These are phyloP conservation scores for Ogataea saltuana DNA, from an alignment of 805 yeast species.

Conservation along the genomic window DNA sequence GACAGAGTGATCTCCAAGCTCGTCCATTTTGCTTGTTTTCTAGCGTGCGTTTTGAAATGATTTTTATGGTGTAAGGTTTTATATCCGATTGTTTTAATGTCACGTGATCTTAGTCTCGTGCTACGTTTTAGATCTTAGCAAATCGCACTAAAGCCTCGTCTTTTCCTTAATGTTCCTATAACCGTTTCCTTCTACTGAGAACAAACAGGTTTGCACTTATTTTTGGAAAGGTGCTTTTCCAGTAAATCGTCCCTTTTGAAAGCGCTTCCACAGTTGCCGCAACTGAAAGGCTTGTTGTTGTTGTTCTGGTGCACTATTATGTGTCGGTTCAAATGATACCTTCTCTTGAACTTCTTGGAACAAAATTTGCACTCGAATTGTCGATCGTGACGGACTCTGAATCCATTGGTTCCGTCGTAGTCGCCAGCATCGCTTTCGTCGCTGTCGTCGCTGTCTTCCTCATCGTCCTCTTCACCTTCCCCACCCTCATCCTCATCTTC, in stretches of 20 bases:
- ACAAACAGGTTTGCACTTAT: conserved; percentile 13
- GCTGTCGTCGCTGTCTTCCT: conserved; percentile 1
- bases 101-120: no score
- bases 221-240: conserved; percentile 20
- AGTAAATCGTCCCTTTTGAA: conserved; percentile 25
- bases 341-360: conserved; percentile 20
- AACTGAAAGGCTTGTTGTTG: conserved; percentile 20
- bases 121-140: no score
- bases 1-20: no score
- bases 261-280: conserved; percentile 17
- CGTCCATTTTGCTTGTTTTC: no score
- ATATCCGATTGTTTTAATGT: no score
- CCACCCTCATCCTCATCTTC: neutral
- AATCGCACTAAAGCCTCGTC: no score
- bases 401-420: neutral
- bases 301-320: conserved; percentile 20
- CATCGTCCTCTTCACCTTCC: neutral
- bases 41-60: no score
- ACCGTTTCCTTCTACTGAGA: no score
- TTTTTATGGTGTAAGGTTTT: no score
- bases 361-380: conserved; percentile 21
- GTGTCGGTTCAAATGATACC: conserved; percentile 26
- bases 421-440: conserved; percentile 7
- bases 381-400: conserved; percentile 9
- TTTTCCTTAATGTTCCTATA: no score